Conservation (phyloP, 169 alveolate species). For the Cryptosporidium tyzzeri region DNA sequence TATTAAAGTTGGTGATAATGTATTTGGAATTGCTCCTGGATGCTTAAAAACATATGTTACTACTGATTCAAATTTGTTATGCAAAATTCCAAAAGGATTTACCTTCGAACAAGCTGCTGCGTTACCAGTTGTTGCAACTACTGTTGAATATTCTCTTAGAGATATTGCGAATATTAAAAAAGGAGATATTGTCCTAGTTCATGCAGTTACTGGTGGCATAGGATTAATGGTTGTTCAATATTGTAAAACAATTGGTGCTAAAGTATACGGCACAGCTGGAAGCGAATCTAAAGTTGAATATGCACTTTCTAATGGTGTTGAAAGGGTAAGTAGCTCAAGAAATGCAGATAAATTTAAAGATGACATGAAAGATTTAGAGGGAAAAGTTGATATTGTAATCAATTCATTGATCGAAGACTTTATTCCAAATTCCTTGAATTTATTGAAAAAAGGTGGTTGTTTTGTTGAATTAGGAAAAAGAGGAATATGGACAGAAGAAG, state of each 20-base stretch:
- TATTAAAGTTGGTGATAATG: constrained; percentile 64
- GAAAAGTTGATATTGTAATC: constrained; percentile 56
- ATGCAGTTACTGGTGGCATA: constrained; percentile 76
- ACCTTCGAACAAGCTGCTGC: constrained; percentile 35
- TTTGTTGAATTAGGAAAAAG: constrained; percentile 73
- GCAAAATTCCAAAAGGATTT: constrained; percentile 39
- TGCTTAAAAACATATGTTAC: constrained; percentile 57
- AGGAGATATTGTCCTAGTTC: constrained; percentile 60
- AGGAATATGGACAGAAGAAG: constrained; percentile 31
- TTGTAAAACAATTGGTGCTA: constrained; percentile 57
- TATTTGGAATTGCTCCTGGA: constrained; percentile 75
- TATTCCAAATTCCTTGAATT: constrained; percentile 30
- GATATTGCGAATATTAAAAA: constrained; percentile 20
- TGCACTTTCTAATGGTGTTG: constrained; percentile 42
- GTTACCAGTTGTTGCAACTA: constrained; percentile 46
- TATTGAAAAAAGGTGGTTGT: constrained; percentile 13
- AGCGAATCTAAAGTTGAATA: constrained; percentile 45
- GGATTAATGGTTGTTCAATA: constrained; percentile 67
- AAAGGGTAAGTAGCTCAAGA: constrained; percentile 23
- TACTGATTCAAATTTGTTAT: constrained; percentile 37
- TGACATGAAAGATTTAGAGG: constrained; percentile 21
- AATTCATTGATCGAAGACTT: constrained; percentile 66
- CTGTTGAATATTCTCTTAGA: constrained; percentile 57
- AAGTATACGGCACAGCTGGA: constrained; percentile 69
- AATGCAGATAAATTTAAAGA: constrained; percentile 43